Evolutionary conservation across 108 stramenopile genomes (phyloP).

Genomic region (Discostella pseudostelligera): DNA sequence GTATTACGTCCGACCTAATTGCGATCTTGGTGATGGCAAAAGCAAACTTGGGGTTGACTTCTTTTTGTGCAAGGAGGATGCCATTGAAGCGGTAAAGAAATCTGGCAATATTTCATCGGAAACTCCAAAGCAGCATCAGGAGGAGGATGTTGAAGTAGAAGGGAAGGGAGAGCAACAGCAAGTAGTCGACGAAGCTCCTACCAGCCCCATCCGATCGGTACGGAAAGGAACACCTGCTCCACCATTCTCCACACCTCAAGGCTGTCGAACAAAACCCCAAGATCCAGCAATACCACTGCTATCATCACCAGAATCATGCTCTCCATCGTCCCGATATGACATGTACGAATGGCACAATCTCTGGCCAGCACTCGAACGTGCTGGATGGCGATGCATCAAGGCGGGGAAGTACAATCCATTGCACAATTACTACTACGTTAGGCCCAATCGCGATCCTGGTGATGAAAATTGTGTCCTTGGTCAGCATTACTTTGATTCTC

Average conservation of each 20-base stretch:
- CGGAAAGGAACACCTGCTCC: slow-evolving; percentile 4
- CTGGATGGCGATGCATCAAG: slow-evolving; percentile 27
- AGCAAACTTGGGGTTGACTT: slow-evolving; percentile 29
- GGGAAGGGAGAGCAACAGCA: slow-evolving; percentile 2
- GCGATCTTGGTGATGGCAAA: slow-evolving; percentile 24
- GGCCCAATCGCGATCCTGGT: slow-evolving; percentile 30
- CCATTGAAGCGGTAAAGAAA: slow-evolving; percentile 13
- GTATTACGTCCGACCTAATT: slow-evolving; percentile 35
- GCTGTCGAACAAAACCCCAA: slow-evolving; percentile 35
- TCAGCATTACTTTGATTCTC: slow-evolving; percentile 21
- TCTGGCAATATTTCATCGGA: not conserved
- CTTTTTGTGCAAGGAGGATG: slow-evolving; percentile 34
- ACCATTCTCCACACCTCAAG: slow-evolving; percentile 15
- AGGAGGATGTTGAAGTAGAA: slow-evolving; percentile 5
- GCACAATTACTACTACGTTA: slow-evolving; percentile 42
- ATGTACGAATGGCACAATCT: slow-evolving; percentile 35
- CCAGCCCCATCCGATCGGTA: not conserved
- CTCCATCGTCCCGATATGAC: slow-evolving; percentile 5
- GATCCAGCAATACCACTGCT: slow-evolving; percentile 36
- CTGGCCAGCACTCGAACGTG: slow-evolving; percentile 26
- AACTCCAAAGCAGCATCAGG: not conserved
- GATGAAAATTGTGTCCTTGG: slow-evolving; percentile 21
- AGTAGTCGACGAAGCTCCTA: not conserved
- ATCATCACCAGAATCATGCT: slow-evolving; percentile 16
- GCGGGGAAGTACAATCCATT: slow-evolving; percentile 32